Conservation (phyloP, 1,284 basidiomycete species). For the Pyrrhoderma lamaoense region DNA sequence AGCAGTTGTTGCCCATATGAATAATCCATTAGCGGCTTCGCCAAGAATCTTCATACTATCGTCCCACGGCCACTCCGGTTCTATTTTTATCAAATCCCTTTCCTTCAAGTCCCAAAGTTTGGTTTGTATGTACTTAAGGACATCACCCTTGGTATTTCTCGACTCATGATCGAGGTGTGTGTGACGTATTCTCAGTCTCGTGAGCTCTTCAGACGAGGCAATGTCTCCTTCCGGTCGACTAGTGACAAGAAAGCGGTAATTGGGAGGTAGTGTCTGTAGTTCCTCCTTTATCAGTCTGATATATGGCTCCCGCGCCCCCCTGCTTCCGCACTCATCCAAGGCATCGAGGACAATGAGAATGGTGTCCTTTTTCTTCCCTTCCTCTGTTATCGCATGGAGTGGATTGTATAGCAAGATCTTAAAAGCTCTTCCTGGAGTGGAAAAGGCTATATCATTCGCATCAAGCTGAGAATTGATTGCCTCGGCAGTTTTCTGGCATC, state of each 20-base stretch:
- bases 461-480: too few species aligned
- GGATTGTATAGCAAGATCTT: neutral
- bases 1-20: slow-evolving; percentile 1
- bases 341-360: slow-evolving; percentile 6
- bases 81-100: neutral
- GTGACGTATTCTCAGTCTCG: too few species aligned
- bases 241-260: slow-evolving; percentile 29
- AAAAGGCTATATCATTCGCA: too few species aligned
- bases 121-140: too few species aligned
- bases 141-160: too few species aligned
- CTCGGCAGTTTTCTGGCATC: too few species aligned
- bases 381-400: neutral
- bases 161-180: too few species aligned
- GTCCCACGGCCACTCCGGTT: neutral
- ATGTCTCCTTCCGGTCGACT: slow-evolving; percentile 20
- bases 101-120: too few species aligned
- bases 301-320: neutral
- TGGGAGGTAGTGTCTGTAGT: slow-evolving; percentile 22
- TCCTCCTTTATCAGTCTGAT: slow-evolving; percentile 12
- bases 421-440: neutral
- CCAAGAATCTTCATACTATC: neutral
- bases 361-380: neutral
- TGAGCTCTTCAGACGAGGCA: too few species aligned
- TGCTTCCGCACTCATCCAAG: slow-evolving; percentile 5
- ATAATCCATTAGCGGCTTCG: neutral